phyloP scores from a whole-genome alignment of 257 asterid genomes.

The Solanum stenotomum region DNA sequence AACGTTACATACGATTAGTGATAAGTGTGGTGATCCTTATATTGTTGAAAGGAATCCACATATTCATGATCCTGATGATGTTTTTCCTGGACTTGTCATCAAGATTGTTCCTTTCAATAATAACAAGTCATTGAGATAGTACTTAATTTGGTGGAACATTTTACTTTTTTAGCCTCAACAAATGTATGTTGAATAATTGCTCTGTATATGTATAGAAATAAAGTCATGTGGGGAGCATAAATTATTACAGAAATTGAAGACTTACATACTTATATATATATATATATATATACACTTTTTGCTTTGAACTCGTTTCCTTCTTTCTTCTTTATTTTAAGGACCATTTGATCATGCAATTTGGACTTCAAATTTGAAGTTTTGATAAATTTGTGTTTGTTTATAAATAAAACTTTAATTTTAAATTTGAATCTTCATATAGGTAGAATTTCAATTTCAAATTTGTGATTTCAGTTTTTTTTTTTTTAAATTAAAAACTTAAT shows the following conservation, averaged over 20 bases:
- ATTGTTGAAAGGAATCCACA: constrained; percentile 73
- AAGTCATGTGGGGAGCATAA: background rate
- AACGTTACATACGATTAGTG: constrained; percentile 55
- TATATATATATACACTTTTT: background rate
- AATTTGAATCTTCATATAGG: background rate
- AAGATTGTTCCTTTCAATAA: constrained; percentile 22
- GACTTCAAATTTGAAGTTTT: background rate
- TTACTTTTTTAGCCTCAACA: background rate
- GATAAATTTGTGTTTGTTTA: background rate
- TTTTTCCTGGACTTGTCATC: constrained; percentile 63
- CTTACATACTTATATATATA: no score
- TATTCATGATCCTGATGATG: constrained; percentile 72
- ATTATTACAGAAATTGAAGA: background rate
- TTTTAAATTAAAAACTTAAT: background rate
- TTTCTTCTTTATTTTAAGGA: background rate
- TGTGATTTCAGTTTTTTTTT: background rate
- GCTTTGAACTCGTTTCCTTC: background rate
- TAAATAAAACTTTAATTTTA: background rate
- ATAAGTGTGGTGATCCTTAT: constrained; percentile 57
- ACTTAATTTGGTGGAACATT: background rate
- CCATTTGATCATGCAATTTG: background rate
- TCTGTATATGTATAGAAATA: background rate
- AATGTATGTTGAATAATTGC: background rate
- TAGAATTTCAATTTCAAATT: background rate
- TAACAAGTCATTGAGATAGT: background rate